Evolutionary conservation across 768 basidiomycete species (phyloP).

Genomic region (Cytidiella melzeri): DNA sequence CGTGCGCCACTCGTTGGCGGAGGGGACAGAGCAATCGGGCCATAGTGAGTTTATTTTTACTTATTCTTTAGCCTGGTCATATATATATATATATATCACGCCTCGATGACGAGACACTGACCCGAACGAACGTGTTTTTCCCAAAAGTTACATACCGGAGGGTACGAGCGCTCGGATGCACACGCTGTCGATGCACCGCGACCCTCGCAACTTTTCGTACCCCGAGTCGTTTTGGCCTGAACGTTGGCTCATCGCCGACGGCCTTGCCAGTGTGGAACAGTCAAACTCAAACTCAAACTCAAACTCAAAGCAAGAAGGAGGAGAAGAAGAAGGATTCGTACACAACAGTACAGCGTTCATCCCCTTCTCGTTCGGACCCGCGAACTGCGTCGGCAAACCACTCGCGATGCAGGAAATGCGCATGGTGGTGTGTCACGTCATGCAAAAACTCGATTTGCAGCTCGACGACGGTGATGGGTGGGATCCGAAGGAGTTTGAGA

Average conservation of each 20-base stretch:
- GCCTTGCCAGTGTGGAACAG: too few species aligned
- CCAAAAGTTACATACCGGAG: constrained; percentile 14
- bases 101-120: too few species aligned
- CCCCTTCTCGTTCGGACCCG: too few species aligned
- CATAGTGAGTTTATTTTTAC: constrained; percentile 8
- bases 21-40: constrained; percentile 7
- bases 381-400: constrained; percentile 44
- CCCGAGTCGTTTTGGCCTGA: constrained; percentile 36
- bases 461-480: constrained; percentile 26
- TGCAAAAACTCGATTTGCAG: constrained; percentile 30
- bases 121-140: too few species aligned
- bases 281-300: too few species aligned
- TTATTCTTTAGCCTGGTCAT: too few species aligned
- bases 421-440: constrained; percentile 21
- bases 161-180: constrained; percentile 23
- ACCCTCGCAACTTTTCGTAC: constrained; percentile 37
- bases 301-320: background rate
- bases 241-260: constrained; percentile 29
- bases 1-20: constrained; percentile 21
- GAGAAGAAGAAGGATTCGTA: constrained; percentile 5
- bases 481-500: constrained; percentile 23
- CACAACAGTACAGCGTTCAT: constrained; percentile 30
- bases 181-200: constrained; percentile 35
- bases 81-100: too few species aligned
- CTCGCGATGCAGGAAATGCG: constrained; percentile 35